phyloP scores from a whole-genome alignment of 139 green algal genomes.

The Haematococcus lacustris region DNA sequence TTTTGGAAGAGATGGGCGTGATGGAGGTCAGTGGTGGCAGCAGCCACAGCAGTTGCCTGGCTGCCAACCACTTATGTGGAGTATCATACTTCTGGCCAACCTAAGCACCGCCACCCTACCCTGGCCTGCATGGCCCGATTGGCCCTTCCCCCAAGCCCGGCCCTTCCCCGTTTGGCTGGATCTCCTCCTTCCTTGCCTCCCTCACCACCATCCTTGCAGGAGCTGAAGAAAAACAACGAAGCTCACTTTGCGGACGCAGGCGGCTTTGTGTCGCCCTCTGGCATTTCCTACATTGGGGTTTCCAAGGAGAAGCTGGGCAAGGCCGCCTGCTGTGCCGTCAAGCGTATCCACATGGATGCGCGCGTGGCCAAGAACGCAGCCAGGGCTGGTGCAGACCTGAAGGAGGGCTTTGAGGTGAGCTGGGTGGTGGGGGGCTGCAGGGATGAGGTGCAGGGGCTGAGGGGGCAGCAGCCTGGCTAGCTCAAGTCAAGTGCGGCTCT shows the following conservation, averaged over 20 bases:
- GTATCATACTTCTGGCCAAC: no score
- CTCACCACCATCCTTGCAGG: slow-evolving; percentile 33
- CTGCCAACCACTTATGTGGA: not conserved
- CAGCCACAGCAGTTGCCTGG: no score
- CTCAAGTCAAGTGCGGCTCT: no score
- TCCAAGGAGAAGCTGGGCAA: slow-evolving; percentile 20
- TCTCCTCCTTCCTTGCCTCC: no score
- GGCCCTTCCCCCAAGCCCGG: not conserved
- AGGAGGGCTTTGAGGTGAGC: slow-evolving; percentile 78
- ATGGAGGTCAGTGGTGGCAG: slow-evolving; percentile 15
- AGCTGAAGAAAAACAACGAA: slow-evolving; percentile 76
- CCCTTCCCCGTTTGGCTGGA: no score
- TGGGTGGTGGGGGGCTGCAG: no score
- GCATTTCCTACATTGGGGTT: slow-evolving; percentile 78
- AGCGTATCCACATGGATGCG: slow-evolving; percentile 79
- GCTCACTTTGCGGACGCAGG: slow-evolving; percentile 79
- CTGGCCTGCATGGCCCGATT: not conserved
- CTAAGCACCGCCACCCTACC: no score
- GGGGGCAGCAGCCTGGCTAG: no score
- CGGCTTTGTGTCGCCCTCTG: slow-evolving; percentile 64
- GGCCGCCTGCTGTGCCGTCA: slow-evolving; percentile 73
- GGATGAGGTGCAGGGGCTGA: no score
- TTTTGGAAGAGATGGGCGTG: slow-evolving; percentile 59
- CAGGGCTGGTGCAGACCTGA: slow-evolving; percentile 63
- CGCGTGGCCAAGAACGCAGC: slow-evolving; percentile 52